phyloP scores from a whole-genome alignment of 306 rosid genomes.

The Malus orientalis region DNA sequence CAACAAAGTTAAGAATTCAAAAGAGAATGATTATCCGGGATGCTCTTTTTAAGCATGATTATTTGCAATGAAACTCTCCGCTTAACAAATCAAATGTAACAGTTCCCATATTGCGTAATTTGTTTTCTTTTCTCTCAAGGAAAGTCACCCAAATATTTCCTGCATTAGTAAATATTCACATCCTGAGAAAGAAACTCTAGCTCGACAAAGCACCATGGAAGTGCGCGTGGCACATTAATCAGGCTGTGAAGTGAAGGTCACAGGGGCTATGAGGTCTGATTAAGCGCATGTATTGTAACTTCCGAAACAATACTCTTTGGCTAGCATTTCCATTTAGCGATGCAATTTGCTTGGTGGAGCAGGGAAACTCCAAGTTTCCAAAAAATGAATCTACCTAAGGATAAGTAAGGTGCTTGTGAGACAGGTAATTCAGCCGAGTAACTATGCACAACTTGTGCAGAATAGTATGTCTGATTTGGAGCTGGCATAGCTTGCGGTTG shows the following conservation, averaged over 20 bases:
- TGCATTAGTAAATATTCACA: background rate
- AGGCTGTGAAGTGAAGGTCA: no score
- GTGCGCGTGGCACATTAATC: no score
- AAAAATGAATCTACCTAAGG: background rate
- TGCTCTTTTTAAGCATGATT: constrained; percentile 3
- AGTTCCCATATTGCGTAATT: background rate
- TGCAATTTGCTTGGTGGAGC: background rate
- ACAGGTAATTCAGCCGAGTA: background rate
- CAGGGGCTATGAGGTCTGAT: no score
- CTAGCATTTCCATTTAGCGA: background rate
- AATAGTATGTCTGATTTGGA: background rate
- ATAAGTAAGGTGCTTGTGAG: background rate
- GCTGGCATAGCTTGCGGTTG: background rate
- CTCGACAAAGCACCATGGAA: no score
- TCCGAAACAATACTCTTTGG: background rate
- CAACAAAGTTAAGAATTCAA: background rate
- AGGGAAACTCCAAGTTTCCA: background rate
- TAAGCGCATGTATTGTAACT: background rate
- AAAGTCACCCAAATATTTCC: background rate
- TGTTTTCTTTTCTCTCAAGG: background rate
- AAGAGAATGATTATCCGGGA: background rate
- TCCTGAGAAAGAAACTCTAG: background rate
- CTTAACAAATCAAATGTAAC: background rate
- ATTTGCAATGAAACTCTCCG: background rate
- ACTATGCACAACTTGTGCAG: background rate